Conservation (phyloP, 768 basidiomycete genomes). For the Collybia mongolica region DNA sequence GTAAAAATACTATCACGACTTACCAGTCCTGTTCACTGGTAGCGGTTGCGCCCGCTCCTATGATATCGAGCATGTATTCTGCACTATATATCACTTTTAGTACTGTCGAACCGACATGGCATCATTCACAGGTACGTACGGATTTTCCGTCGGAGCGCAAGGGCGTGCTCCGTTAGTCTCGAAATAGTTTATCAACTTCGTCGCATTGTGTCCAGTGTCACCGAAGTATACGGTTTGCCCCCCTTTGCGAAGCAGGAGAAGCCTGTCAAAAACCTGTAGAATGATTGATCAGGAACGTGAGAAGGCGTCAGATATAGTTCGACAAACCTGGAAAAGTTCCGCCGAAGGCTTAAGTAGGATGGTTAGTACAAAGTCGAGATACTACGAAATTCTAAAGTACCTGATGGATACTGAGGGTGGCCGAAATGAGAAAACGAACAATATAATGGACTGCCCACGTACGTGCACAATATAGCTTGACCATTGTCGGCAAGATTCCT, state of each 20-base stretch:
- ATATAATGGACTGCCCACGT: slow-evolving; percentile 17
- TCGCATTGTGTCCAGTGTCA: slow-evolving; percentile 61
- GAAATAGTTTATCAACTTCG: slow-evolving; percentile 74
- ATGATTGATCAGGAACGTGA: not conserved
- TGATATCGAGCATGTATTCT: slow-evolving; percentile 66
- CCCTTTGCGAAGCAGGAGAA: slow-evolving; percentile 75
- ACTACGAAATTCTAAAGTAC: slow-evolving; percentile 11
- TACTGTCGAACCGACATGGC: not conserved
- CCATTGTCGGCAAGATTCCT: slow-evolving; percentile 76
- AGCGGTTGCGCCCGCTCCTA: slow-evolving; percentile 71
- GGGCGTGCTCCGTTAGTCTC: slow-evolving; percentile 60
- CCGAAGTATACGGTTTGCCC: slow-evolving; percentile 78
- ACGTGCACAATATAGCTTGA: slow-evolving; percentile 89
- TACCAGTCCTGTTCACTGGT: slow-evolving; percentile 55
- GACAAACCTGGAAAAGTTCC: slow-evolving; percentile 67
- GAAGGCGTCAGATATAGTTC: not conserved
- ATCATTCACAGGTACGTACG: slow-evolving; percentile 37
- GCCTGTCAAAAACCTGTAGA: slow-evolving; percentile 65
- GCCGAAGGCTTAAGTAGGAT: slow-evolving; percentile 64
- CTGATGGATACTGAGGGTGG: slow-evolving; percentile 40
- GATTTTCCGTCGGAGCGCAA: slow-evolving; percentile 72
- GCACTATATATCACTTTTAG: slow-evolving; percentile 34
- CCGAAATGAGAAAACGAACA: slow-evolving; percentile 7
- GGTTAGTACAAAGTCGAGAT: not conserved
- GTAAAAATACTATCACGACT: slow-evolving; percentile 15